Evolutionary conservation across 2,329 filamentous ascomycete species (phyloP), one percentile per base, ranked within the genome.

Genomic region (Cryphonectria japonica): DNA sequence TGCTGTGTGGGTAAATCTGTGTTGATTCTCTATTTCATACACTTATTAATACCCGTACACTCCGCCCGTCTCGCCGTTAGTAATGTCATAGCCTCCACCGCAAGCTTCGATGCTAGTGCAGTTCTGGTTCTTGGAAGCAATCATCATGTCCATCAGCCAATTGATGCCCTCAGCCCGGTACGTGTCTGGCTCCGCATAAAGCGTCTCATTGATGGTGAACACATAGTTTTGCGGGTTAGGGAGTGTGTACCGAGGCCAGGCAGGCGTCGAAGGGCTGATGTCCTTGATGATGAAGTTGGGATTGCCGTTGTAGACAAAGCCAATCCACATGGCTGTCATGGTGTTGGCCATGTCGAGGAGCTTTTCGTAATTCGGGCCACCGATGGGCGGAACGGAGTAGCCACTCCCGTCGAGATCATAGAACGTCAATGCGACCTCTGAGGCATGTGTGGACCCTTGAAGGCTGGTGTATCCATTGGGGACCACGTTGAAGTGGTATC

Each of bases 371-470:
- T 39, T 39, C 8, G 37, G 37, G 9, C 37, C 37, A 39, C 37
- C 37, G 37, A 39, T 39, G 37, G 37, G 37, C 37, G 37, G 37
- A 39, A 39, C 37, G 8, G 37, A 11, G 69, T 85, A 86, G 0
- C 86, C 85, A 4, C 79, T 71, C 0, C 86, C 87, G 2, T 80
- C 73, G 6, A 82, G 76, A 72, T 89, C 88, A 72, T 86, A 76
- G 66, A 89, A 85, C 3, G 88, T 85, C 72, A 87, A 87, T 0
- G 82, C 80, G 0, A 87, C 83, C 75, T 88, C 85, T 68, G 83
- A 77, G 75, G 82, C 83, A 73, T 84, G 83, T 6, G 11, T 50
- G 2, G 59, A 34, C 37, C 69, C 69, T 32, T 26, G 4, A 32
- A 50, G 70, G 66, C 8, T 66, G 52, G 61, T 61, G 43, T 78